Conservation (phyloP, 169 alveolate genomes). For the Eimeria tenella region DNA sequence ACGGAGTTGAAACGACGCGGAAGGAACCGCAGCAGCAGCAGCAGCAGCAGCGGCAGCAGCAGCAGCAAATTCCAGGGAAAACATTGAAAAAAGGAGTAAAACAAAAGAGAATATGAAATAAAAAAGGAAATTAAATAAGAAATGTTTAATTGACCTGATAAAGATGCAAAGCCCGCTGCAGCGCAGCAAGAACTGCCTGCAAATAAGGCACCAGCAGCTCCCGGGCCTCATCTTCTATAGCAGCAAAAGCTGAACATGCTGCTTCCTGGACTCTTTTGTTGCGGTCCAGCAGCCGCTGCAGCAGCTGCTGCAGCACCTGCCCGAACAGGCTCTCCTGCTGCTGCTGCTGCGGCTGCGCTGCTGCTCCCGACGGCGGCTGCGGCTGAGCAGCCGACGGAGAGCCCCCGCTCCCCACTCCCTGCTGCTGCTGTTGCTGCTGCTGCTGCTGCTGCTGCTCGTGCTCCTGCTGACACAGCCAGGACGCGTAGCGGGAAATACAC, state of each 20-base stretch:
- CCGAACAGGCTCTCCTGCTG: constrained; percentile 80
- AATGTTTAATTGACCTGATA: constrained; percentile 86
- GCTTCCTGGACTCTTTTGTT: constrained; percentile 96
- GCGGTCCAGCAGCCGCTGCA: constrained; percentile 89
- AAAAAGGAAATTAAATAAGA: no score
- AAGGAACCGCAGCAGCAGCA: no score
- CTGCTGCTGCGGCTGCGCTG: constrained; percentile 80
- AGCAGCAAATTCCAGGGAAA: no score
- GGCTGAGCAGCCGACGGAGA: not conserved
- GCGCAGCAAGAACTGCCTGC: constrained; percentile 85
- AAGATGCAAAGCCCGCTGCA: constrained; percentile 86
- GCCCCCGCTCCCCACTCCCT: not conserved
- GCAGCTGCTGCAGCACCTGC: constrained; percentile 82
- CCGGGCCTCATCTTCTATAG: constrained; percentile 90
- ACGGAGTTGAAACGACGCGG: not conserved
- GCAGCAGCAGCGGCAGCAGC: no score
- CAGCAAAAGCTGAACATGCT: constrained; percentile 95
- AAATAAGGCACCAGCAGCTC: constrained; percentile 85
- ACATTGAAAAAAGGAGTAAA: no score
- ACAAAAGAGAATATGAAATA: no score
- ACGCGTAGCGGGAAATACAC: constrained; percentile 92
- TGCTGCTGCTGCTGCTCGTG: constrained; percentile 80
- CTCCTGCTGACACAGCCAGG: constrained; percentile 88
- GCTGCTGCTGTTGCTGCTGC: constrained; percentile 83
- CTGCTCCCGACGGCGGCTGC: constrained; percentile 77